Evolutionary conservation across 768 basidiomycete species (phyloP).

Genomic region (Serendipita sp.): DNA sequence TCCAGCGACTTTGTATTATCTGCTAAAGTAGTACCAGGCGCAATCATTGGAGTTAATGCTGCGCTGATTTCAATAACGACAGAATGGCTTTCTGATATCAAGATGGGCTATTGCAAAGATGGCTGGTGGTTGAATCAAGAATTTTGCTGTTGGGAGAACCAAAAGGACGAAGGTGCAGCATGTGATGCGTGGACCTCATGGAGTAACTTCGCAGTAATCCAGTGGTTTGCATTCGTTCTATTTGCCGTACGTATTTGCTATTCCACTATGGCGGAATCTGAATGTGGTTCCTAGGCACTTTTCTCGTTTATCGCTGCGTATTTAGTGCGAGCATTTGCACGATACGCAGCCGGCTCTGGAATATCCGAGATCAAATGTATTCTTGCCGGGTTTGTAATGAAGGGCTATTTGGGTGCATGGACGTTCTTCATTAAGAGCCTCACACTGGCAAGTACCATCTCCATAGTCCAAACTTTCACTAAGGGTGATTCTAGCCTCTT

Average conservation of each 20-base stretch:
- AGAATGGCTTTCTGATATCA: slow-evolving; percentile 95
- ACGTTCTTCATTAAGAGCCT: slow-evolving; percentile 91
- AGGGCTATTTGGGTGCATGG: slow-evolving; percentile 78
- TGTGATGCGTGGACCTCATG: slow-evolving; percentile 91
- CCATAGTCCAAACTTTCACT: background rate
- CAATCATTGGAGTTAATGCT: slow-evolving; percentile 86
- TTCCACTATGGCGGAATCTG: background rate
- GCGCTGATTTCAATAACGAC: slow-evolving; percentile 89
- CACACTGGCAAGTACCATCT: slow-evolving; percentile 50
- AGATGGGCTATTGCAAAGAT: slow-evolving; percentile 90
- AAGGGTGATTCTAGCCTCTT: slow-evolving; percentile 46
- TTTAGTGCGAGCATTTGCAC: slow-evolving; percentile 76
- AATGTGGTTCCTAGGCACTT: slow-evolving; percentile 32
- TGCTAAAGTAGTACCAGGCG: slow-evolving; percentile 33
- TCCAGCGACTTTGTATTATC: background rate
- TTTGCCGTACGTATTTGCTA: slow-evolving; percentile 56
- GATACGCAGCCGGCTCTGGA: slow-evolving; percentile 93
- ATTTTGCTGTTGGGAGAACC: slow-evolving; percentile 97
- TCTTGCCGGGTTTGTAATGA: slow-evolving; percentile 91
- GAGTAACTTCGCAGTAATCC: slow-evolving; percentile 52
- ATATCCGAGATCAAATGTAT: slow-evolving; percentile 99
- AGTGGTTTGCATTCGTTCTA: slow-evolving; percentile 74
- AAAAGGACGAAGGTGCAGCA: slow-evolving; percentile 55
- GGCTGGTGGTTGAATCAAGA: slow-evolving; percentile 99
- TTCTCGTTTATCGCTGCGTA: slow-evolving; percentile 83